These are phyloP conservation scores for Eruca vesicaria DNA, from an alignment of 441 rosid species.

Conservation along the genomic window DNA sequence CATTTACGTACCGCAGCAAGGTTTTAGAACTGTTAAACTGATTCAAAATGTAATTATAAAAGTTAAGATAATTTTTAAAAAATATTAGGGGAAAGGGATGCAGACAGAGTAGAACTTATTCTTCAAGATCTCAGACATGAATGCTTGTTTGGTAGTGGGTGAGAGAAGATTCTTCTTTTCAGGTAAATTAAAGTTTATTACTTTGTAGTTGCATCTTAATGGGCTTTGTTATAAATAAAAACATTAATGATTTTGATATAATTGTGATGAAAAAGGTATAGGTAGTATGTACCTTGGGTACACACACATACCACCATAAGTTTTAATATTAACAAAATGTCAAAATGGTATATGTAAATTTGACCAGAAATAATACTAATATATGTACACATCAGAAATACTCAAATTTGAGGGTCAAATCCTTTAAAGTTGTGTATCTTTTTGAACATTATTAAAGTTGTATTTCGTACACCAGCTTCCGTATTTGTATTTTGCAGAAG, in stretches of 20 bases:
- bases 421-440: not conserved
- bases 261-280: conserved; percentile 31
- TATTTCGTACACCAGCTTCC: not conserved
- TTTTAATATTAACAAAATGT: no score
- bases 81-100: conserved; percentile 6
- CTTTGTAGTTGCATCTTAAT: conserved; percentile 27
- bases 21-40: not conserved
- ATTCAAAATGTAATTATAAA: not conserved
- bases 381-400: no score
- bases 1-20: not conserved
- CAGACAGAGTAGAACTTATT: conserved; percentile 31
- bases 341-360: no score
- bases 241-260: conserved; percentile 43
- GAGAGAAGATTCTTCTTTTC: conserved; percentile 21
- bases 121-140: conserved; percentile 51
- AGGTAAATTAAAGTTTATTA: conserved; percentile 16
- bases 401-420: no score
- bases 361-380: not conserved
- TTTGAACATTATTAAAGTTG: not conserved
- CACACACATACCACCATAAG: not conserved
- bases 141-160: conserved; percentile 42
- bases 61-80: no score
- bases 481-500: not conserved
- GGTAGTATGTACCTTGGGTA: conserved; percentile 24
- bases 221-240: conserved; percentile 25